Evolutionary conservation across 2,329 filamentous ascomycete genomes (phyloP).

Genomic region (Aspergillus phoenicis): DNA sequence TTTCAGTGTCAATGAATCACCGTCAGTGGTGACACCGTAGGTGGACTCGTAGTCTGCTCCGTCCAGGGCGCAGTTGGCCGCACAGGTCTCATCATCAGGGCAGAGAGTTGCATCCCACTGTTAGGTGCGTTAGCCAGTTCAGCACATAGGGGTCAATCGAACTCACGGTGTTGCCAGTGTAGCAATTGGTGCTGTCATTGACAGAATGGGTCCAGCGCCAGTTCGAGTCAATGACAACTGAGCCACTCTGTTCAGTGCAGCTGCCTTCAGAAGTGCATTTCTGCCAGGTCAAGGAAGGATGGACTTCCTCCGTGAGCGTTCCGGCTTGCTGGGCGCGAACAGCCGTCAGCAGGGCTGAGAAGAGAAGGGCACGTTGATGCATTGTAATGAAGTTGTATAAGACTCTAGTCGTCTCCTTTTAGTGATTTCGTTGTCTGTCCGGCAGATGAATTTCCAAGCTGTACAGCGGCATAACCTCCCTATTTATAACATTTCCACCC

Average conservation of each 20-base stretch:
- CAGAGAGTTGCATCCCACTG: constrained; percentile 52
- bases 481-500: constrained; percentile 27
- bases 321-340: constrained; percentile 37
- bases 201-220: constrained; percentile 60
- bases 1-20: constrained; percentile 52
- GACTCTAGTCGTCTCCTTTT: background rate
- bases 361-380: constrained; percentile 35
- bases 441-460: constrained; percentile 26
- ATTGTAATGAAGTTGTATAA: constrained; percentile 20
- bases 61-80: constrained; percentile 59
- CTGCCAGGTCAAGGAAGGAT: constrained; percentile 58
- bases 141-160: background rate
- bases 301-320: constrained; percentile 36
- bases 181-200: constrained; percentile 57
- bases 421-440: constrained; percentile 27
- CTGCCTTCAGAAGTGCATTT: constrained; percentile 55
- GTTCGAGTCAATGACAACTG: constrained; percentile 60
- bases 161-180: constrained; percentile 51
- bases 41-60: constrained; percentile 57
- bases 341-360: constrained; percentile 31
- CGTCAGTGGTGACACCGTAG: constrained; percentile 56
- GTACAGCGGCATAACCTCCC: background rate
- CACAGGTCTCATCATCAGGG: constrained; percentile 53
- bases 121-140: constrained; percentile 1
- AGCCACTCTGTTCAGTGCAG: constrained; percentile 56